Base-by-base conservation (phyloP, 371 early-diverging fungal genomes). In the Mortierella sp. region DNA sequence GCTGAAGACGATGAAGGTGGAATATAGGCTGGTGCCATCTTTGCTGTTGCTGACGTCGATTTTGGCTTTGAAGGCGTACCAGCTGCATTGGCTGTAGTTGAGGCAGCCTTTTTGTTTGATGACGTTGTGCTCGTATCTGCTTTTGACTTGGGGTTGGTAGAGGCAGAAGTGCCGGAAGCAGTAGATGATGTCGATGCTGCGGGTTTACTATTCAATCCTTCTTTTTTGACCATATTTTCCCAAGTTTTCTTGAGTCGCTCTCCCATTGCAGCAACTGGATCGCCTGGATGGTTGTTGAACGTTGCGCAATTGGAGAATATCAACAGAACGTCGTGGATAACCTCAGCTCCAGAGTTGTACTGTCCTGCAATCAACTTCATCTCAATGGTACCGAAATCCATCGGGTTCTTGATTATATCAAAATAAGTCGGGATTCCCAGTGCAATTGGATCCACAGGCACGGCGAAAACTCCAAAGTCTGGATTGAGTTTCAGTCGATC, bases 351-450 rank as follows among this genome's bases (percentile, higher is more conserved):
- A 51, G 73, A 80, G 6, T 51, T 54, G 64, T 90, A 90, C 40
- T 83, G 77, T 19, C 83, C 71, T 0, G 66, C 78, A 32, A 70
- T 75, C 23, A 89, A 45, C 79, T 97, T 96, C 51, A 87, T 85
- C 69, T 93, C 92, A 49, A 99, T 91, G 0, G 99, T 99, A 0
- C 94, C 92, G 5, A 99, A 85, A 76, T 99, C 99, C 98, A 99
- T 99, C 0, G 99, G 99, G 2, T 89, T 62, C 73, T 95, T 98
- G 86, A 99, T 93, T 13, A 96, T 87, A 8, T 91, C 88, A 13
- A 88, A 83, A 80, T 97, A 97, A 10, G 93, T 93, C 9, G 94
- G 95, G 55, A 94, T 91, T 4, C 89, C 87, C 19, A 93, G 84
- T 12, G 84, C 86, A 22, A 91, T 75, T 13, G 92, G 91, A 66